Evolutionary conservation across 768 basidiomycete genomes (phyloP), one percentile per base, ranked within the genome.

Genomic region (Russula sp.): DNA sequence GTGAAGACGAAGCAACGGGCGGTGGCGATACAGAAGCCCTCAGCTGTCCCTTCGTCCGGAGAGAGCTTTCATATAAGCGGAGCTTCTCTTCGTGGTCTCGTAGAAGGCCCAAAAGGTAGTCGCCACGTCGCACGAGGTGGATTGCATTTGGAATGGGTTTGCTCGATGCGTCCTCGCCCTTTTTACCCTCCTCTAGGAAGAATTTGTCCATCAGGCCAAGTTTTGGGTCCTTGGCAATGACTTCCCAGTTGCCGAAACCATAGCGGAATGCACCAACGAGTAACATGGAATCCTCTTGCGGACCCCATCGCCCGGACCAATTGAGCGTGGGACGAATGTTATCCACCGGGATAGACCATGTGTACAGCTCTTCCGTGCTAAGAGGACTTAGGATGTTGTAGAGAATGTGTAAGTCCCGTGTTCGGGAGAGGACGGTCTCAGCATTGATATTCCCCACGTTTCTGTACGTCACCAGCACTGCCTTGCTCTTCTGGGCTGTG

Each of bases 161-260:
- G 66, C 82, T 89, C 16, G 89, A 80, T 42, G 86, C 75, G 68
- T 94, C 90, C 75, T 93, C 89, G 36, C 86, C 88, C 74, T 97
- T 96, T 78, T 98, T 98, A 68, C 89, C 91, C 73, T 98, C 95
- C 71, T 98, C 97, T 55, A 99, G 80, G 84, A 98, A 98, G 77
- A 99, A 96, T 72, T 98, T 98, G 73, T 88, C 93, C 1, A 85
- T 82, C 14, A 99, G 79, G 2, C 85, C 84, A 13, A 99, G 84
- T 62, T 83, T 83, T 13, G 83, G 73, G 71, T 99, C 97, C 75
- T 94, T 91, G 59, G 85, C 83, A 80, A 98, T 98, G 29, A 83
- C 81, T 70, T 98, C 97, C 97, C 97, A 99, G 70, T 89, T 91
- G 14, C 95, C 96, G 71, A 98, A 96, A 20, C 97, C 97, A 68